phyloP scores from a whole-genome alignment of 768 basidiomycete species.

The Hypholoma sublateritium region DNA sequence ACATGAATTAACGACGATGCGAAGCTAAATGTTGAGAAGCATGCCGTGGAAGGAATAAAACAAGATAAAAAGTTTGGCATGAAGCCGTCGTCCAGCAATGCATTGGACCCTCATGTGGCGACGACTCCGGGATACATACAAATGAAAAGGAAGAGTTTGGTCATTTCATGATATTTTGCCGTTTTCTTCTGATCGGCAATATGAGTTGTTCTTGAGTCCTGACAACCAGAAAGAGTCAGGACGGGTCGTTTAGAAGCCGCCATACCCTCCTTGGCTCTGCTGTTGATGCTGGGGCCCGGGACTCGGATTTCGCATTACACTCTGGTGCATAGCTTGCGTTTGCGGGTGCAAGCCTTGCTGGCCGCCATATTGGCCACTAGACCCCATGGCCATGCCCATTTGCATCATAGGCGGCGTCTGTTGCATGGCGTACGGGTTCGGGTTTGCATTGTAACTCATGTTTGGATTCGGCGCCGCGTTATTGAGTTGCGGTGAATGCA shows the following conservation, averaged over 20 bases:
- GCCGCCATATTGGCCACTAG: slow-evolving; percentile 50
- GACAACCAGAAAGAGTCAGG: neutral
- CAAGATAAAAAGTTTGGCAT: too few relatives aligned
- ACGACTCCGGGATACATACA: too few relatives aligned
- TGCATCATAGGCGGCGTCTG: slow-evolving; percentile 66
- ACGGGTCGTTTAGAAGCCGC: slow-evolving; percentile 10
- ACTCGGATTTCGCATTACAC: slow-evolving; percentile 81
- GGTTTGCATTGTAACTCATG: slow-evolving; percentile 49
- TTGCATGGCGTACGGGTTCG: slow-evolving; percentile 55
- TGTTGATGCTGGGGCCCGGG: slow-evolving; percentile 49
- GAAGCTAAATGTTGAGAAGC: too few relatives aligned
- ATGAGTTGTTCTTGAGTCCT: neutral
- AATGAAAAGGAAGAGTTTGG: too few relatives aligned
- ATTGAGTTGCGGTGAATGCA: slow-evolving; percentile 39
- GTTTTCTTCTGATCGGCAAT: neutral
- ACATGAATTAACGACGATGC: neutral
- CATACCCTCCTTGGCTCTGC: slow-evolving; percentile 15
- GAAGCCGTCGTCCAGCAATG: too few relatives aligned
- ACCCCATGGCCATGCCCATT: slow-evolving; percentile 52
- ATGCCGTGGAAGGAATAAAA: too few relatives aligned
- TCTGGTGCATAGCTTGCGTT: slow-evolving; percentile 80
- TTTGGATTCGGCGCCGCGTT: neutral
- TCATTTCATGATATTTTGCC: too few relatives aligned
- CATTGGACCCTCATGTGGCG: too few relatives aligned
- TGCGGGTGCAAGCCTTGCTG: slow-evolving; percentile 35